phyloP scores from a whole-genome alignment of 768 basidiomycete genomes.

The Leccinum disarticulatum region DNA sequence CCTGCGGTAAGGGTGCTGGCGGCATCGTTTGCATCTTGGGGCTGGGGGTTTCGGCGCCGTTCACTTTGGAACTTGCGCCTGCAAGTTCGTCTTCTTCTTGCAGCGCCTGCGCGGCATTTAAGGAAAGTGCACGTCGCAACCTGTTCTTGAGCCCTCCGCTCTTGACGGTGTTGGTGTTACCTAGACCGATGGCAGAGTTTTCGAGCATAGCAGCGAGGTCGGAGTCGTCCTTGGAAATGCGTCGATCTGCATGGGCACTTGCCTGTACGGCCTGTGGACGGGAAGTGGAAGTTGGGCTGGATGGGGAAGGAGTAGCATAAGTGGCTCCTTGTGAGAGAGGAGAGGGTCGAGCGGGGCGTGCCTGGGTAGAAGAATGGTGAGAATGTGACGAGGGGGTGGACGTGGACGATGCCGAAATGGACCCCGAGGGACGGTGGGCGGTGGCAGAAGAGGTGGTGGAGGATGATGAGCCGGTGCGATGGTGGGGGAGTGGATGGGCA shows the following conservation, averaged over 20 bases:
- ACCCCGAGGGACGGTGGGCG: slow-evolving; percentile 27
- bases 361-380: slow-evolving; percentile 25
- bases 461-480: slow-evolving; percentile 33
- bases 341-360: slow-evolving; percentile 34
- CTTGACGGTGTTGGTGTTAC: slow-evolving; percentile 39
- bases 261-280: slow-evolving; percentile 35
- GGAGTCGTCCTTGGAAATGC: slow-evolving; percentile 77
- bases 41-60: slow-evolving; percentile 36
- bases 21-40: no score
- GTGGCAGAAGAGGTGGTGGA: slow-evolving; percentile 22
- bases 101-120: slow-evolving; percentile 58
- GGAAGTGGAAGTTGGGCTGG: slow-evolving; percentile 15
- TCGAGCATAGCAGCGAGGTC: slow-evolving; percentile 59
- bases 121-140: slow-evolving; percentile 69
- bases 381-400: slow-evolving; percentile 31
- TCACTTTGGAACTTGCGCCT: slow-evolving; percentile 16
- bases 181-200: slow-evolving; percentile 39
- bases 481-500: slow-evolving; percentile 30
- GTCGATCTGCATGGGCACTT: slow-evolving; percentile 63
- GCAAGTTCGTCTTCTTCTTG: slow-evolving; percentile 44
- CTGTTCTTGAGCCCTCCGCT: slow-evolving; percentile 75
- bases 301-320: slow-evolving; percentile 15
- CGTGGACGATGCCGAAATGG: slow-evolving; percentile 29
- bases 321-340: slow-evolving; percentile 35
- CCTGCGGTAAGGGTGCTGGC: no score